A percentile compares a stretch with the other conserved stretches of the same genome.
phyloP scores from a whole-genome alignment of 768 basidiomycete genomes.

The Sporobolomyces pararoseus region DNA sequence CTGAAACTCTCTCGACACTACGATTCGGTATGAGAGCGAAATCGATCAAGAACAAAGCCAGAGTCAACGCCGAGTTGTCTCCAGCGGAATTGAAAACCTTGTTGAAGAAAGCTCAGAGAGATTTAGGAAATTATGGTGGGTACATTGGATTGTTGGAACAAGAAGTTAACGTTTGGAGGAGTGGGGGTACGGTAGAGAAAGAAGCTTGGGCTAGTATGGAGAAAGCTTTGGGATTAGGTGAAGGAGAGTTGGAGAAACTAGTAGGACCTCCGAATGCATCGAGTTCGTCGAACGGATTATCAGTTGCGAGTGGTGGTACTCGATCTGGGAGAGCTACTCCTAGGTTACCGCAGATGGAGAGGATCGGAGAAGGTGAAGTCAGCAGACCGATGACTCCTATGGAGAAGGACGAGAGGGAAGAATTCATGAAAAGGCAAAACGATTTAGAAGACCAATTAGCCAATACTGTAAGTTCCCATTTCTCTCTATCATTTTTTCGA shows the following conservation, averaged over 20 bases:
- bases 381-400: slow-evolving; percentile 88
- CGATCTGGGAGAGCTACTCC: slow-evolving; percentile 55
- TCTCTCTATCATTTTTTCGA: neutral
- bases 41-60: slow-evolving; percentile 99
- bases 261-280: slow-evolving; percentile 50
- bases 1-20: slow-evolving; percentile 92
- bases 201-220: slow-evolving; percentile 72
- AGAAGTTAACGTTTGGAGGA: slow-evolving; percentile 82
- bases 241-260: slow-evolving; percentile 47
- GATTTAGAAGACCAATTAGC: slow-evolving; percentile 89
- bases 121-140: slow-evolving; percentile 75
- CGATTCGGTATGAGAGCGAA: slow-evolving; percentile 99
- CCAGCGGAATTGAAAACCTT: slow-evolving; percentile 92
- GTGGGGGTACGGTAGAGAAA: slow-evolving; percentile 78
- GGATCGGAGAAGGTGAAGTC: slow-evolving; percentile 64
- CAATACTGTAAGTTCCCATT: slow-evolving; percentile 58
- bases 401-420: slow-evolving; percentile 95
- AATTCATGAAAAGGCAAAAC: slow-evolving; percentile 92
- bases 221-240: slow-evolving; percentile 55
- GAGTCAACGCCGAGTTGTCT: slow-evolving; percentile 95
- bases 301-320: slow-evolving; percentile 65
- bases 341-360: slow-evolving; percentile 67
- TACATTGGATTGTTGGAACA: slow-evolving; percentile 86
- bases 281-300: slow-evolving; percentile 54
- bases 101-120: slow-evolving; percentile 80